These are phyloP conservation scores for Penicillium sclerotiorum DNA, from an alignment of 2,329 filamentous ascomycete genomes.

Conservation along the genomic window DNA sequence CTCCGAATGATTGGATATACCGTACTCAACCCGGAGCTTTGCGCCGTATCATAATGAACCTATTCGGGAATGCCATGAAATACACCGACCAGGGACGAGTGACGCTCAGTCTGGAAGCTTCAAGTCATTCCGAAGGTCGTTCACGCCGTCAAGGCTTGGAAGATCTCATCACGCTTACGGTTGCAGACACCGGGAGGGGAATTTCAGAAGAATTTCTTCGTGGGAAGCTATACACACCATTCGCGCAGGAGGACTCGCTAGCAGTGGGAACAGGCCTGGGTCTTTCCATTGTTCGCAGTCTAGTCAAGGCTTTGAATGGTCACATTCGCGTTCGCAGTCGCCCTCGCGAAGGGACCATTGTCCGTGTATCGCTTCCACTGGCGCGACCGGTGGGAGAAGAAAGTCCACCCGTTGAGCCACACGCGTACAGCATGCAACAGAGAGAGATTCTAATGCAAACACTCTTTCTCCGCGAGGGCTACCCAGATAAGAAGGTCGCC, in stretches of 20 bases:
- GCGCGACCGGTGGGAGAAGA: conserved; percentile 31
- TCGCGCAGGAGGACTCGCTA: conserved; percentile 63
- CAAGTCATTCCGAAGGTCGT: conserved; percentile 32
- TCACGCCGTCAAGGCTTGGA: conserved; percentile 35
- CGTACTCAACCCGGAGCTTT: conserved; percentile 58
- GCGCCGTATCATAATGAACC: conserved; percentile 62
- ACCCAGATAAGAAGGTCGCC: conserved; percentile 29
- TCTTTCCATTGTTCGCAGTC: conserved; percentile 63
- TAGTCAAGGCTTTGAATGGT: conserved; percentile 63
- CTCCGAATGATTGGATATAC: conserved; percentile 56
- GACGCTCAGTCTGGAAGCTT: conserved; percentile 43
- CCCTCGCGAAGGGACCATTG: conserved; percentile 58
- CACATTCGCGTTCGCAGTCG: conserved; percentile 60
- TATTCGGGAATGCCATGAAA: conserved; percentile 65
- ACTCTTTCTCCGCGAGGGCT: conserved; percentile 28
- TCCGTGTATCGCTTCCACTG: conserved; percentile 54
- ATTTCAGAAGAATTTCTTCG: conserved; percentile 66
- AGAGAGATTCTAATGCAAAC: conserved; percentile 28
- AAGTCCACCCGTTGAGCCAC: conserved; percentile 19
- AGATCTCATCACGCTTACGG: conserved; percentile 46
- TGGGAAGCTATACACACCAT: conserved; percentile 61
- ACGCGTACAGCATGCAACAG: conserved; percentile 23
- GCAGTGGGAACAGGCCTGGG: conserved; percentile 57
- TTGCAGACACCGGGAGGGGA: conserved; percentile 67
- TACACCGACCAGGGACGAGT: conserved; percentile 60